phyloP scores from a whole-genome alignment of 768 basidiomycete species.

The Roridomyces roridus region DNA sequence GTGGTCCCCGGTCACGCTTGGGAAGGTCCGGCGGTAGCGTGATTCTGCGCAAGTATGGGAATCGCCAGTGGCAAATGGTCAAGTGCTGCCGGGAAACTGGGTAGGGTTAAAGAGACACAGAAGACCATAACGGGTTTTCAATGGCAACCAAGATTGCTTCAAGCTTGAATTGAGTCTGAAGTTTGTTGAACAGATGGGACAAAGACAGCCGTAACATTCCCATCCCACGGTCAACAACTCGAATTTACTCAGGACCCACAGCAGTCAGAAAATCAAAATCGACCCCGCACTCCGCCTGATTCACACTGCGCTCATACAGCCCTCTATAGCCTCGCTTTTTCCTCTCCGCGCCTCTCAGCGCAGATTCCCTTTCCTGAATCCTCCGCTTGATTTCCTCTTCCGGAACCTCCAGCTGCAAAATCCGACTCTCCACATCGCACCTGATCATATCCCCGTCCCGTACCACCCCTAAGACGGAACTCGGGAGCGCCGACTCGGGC shows the following conservation, averaged over 20 bases:
- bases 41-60: too few species aligned
- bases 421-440: slow-evolving; percentile 52
- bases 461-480: slow-evolving; percentile 63
- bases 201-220: too few species aligned
- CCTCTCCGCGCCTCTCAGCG: slow-evolving; percentile 39
- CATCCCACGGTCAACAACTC: not conserved
- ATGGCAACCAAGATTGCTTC: too few species aligned
- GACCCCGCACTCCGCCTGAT: slow-evolving; percentile 22
- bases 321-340: slow-evolving; percentile 49
- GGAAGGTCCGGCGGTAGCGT: too few species aligned
- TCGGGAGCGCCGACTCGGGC: slow-evolving; percentile 62
- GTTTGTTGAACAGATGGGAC: too few species aligned
- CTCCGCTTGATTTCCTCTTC: slow-evolving; percentile 52
- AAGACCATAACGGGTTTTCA: too few species aligned
- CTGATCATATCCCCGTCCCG: slow-evolving; percentile 61
- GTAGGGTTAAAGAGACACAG: too few species aligned
- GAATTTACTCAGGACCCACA: not conserved
- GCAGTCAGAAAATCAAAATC: slow-evolving; percentile 28
- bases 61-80: too few species aligned
- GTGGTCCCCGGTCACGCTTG: too few species aligned
- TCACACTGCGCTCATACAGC: slow-evolving; percentile 25
- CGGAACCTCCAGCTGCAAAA: slow-evolving; percentile 55
- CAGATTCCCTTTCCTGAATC: slow-evolving; percentile 46
- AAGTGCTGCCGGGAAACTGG: too few species aligned
- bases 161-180: too few species aligned